Evolutionary conservation across 192 early-diverging fungal species (phyloP).

Genomic region (Coemansia sp.): DNA sequence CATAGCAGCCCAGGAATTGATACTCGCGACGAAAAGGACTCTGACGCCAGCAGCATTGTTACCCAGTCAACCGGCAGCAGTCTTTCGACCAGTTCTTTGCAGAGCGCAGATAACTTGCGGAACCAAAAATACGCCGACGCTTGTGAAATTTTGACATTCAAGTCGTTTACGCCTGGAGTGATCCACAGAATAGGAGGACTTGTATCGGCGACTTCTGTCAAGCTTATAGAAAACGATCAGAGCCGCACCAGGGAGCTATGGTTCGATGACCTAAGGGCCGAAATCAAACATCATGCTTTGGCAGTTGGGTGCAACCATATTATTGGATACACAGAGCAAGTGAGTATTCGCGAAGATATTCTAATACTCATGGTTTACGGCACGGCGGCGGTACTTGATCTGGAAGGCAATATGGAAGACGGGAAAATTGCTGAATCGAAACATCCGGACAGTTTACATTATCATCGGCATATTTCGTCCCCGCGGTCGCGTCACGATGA

Average conservation of each 20-base stretch:
- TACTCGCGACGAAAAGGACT: not conserved
- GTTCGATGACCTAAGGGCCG: constrained; percentile 77
- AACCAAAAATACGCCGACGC: constrained; percentile 21
- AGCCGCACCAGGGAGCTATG: constrained; percentile 58
- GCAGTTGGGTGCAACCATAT: constrained; percentile 69
- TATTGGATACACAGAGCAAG: constrained; percentile 72
- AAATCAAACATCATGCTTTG: constrained; percentile 75
- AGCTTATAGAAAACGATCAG: constrained; percentile 54
- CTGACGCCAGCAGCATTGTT: constrained; percentile 10
- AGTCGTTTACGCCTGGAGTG: constrained; percentile 56
- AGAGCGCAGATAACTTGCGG: constrained; percentile 23
- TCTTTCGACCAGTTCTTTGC: constrained; percentile 21
- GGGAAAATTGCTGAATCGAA: too few relatives aligned
- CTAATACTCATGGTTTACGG: constrained; percentile 67
- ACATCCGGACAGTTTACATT: too few relatives aligned
- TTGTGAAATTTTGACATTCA: constrained; percentile 53
- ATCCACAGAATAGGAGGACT: constrained; percentile 61
- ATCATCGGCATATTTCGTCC: too few relatives aligned
- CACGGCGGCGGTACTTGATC: constrained; percentile 70
- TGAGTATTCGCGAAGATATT: constrained; percentile 68
- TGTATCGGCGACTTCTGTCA: constrained; percentile 65
- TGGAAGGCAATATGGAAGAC: constrained; percentile 25
- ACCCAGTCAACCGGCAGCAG: constrained; percentile 21
- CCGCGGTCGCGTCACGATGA: too few relatives aligned
- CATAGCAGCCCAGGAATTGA: not conserved